Conservation (phyloP, 2,329 filamentous ascomycete species). For the Aspergillus sp. region DNA sequence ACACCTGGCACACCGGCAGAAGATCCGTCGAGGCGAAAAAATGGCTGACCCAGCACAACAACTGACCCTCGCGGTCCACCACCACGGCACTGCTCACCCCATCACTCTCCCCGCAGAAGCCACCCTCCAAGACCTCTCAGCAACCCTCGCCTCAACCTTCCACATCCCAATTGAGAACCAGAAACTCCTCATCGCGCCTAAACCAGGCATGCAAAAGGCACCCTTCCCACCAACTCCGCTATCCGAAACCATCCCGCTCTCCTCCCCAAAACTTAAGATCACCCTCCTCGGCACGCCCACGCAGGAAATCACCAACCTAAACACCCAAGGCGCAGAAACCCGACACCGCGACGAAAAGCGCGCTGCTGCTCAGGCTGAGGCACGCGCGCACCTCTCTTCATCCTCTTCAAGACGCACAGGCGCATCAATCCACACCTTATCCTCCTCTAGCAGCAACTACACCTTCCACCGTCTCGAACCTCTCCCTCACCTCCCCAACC, state of each 20-base stretch:
- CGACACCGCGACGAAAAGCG: slow-evolving; percentile 31
- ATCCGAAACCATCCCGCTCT: slow-evolving; percentile 29
- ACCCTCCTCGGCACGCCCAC: slow-evolving; percentile 46
- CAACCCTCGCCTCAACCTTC: slow-evolving; percentile 32
- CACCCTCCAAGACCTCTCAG: slow-evolving; percentile 50
- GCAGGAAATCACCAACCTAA: slow-evolving; percentile 43
- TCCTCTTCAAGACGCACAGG: background rate
- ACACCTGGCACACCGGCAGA: background rate
- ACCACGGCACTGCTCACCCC: slow-evolving; percentile 54
- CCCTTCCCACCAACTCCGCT: slow-evolving; percentile 43
- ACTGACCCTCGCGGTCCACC: slow-evolving; percentile 51
- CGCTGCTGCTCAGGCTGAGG: slow-evolving; percentile 24
- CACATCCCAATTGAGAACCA: slow-evolving; percentile 44
- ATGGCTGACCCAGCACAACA: slow-evolving; percentile 9
- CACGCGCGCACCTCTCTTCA: slow-evolving; percentile 9
- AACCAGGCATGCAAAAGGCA: slow-evolving; percentile 47
- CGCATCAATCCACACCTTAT: slow-evolving; percentile 26
- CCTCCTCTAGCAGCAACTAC: slow-evolving; percentile 62
- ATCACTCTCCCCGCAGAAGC: slow-evolving; percentile 50
- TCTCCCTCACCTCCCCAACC: slow-evolving; percentile 73
- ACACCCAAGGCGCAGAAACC: slow-evolving; percentile 33
- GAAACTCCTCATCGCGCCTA: slow-evolving; percentile 48
- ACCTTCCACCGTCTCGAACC: slow-evolving; percentile 79
- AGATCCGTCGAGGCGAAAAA: background rate
- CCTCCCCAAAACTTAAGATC: slow-evolving; percentile 45